Base-by-base conservation (phyloP, 257 asterid genomes). In the Eucommia ulmoides region DNA sequence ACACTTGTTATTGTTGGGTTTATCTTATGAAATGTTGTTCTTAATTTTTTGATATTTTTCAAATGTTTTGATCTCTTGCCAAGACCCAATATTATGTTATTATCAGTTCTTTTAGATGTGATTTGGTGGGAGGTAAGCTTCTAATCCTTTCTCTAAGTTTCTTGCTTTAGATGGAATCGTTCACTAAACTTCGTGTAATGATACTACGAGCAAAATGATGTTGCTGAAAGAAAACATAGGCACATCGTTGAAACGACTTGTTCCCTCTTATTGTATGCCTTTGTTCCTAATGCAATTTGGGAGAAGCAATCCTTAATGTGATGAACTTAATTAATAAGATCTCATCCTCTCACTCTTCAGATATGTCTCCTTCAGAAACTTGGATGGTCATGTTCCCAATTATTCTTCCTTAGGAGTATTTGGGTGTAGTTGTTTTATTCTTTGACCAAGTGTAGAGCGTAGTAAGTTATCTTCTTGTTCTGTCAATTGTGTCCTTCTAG, bases 301-400 rank as follows among this genome's bases (percentile, higher is more conserved):
- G 45, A 6, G 45, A 38, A 38, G n/a, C 45, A 8, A 14, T 38
- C n/a, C 45, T 38, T 38, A 38, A 15, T 38, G 16, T 15, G 10
- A 38, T 38, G n/a, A 38, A 2, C n/a, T 38, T 38, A 18, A 38
- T 38, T 7, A 38, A 38, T 38, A 38, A 15, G n/a, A 38, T 38
- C n/a, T 14, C 45, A 38, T 38, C 45, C n/a, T 38, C 45, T 38
- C 45, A 38, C n/a, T 8, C n/a, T 38, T 38, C n/a, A 38, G 45
- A 18, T 38, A 8, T 38, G 10, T 38, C 45, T 38, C 45, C 7
- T 38, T 38, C 45, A 38, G n/a, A 38, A 38, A 38, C 17, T 38
- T 38, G n/a, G 10, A 38, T 38, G 6, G 45, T 3, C n/a, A 38
- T 38, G 45, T 18, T 15, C 45, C 45, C n/a, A 18, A 15, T 38